Conservation (phyloP, 2,329 filamentous ascomycete genomes). For the Arthrobotrys musiformis region DNA sequence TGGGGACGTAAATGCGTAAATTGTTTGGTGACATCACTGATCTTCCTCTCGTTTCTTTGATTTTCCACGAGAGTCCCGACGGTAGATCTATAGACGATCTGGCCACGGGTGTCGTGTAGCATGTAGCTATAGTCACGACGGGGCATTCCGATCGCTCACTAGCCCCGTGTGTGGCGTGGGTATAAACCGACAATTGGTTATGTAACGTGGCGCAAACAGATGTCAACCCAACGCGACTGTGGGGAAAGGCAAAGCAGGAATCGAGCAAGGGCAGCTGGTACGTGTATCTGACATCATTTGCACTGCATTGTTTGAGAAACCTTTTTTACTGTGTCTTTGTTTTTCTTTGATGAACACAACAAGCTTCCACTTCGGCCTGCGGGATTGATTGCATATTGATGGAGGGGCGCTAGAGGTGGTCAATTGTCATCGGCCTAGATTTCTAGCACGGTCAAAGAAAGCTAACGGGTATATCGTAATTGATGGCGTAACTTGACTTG, state of each 20-base stretch:
- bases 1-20: background rate
- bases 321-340: background rate
- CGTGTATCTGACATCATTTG: constrained; percentile 55
- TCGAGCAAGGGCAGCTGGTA: constrained; percentile 21
- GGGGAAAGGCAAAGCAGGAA: constrained; percentile 12
- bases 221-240: constrained; percentile 2
- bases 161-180: constrained; percentile 23
- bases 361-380: constrained; percentile 28
- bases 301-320: constrained; percentile 7
- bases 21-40: constrained; percentile 40
- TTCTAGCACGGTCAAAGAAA: too few relatives aligned
- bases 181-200: background rate
- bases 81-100: background rate
- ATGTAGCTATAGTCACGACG: background rate
- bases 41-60: background rate
- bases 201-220: background rate
- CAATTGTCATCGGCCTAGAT: constrained; percentile 1
- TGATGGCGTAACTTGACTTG: background rate
- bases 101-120: too few relatives aligned
- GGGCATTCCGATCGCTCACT: constrained; percentile 29
- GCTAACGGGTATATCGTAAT: background rate
- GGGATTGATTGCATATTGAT: background rate
- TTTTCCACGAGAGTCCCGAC: constrained; percentile 15
- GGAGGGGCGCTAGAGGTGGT: constrained; percentile 1
- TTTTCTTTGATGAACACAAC: constrained; percentile 13